Evolutionary conservation across 225 moss, liverwort and hornwort genomes (phyloP).

Genomic region (Lunularia cruciata): DNA sequence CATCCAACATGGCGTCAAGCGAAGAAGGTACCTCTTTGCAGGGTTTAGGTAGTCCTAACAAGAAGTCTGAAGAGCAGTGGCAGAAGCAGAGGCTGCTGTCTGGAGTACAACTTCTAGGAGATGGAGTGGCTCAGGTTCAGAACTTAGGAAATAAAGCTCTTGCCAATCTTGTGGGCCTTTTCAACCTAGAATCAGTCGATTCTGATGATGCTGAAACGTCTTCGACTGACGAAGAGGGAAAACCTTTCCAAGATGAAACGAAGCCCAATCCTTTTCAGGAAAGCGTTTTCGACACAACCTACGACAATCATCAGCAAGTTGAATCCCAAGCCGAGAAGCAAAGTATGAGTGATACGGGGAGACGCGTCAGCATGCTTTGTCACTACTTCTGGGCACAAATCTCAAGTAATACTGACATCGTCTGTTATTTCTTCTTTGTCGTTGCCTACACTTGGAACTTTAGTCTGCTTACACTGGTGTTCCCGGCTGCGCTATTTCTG

Average conservation of each 20-base stretch:
- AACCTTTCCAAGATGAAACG: slow-evolving; percentile 28
- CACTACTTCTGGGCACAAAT: slow-evolving; percentile 71
- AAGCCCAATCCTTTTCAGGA: slow-evolving; percentile 45
- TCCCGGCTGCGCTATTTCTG: slow-evolving; percentile 82
- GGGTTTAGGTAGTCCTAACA: slow-evolving; percentile 19
- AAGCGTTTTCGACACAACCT: slow-evolving; percentile 18
- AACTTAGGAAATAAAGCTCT: slow-evolving; percentile 85
- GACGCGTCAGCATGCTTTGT: slow-evolving; percentile 63
- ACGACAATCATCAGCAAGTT: slow-evolving; percentile 39
- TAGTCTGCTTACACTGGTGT: slow-evolving; percentile 83
- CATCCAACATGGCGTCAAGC: background rate
- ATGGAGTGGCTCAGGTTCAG: slow-evolving; percentile 87
- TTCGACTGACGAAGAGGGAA: slow-evolving; percentile 76
- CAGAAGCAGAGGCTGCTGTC: slow-evolving; percentile 64
- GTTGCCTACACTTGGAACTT: slow-evolving; percentile 94
- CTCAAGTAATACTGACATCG: slow-evolving; percentile 72
- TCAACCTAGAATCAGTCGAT: slow-evolving; percentile 80
- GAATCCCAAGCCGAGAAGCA: slow-evolving; percentile 46
- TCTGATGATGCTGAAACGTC: slow-evolving; percentile 67
- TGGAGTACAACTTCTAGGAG: slow-evolving; percentile 83
- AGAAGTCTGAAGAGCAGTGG: slow-evolving; percentile 50
- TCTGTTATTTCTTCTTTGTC: slow-evolving; percentile 97
- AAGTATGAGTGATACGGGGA: slow-evolving; percentile 66
- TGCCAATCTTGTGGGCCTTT: slow-evolving; percentile 80
- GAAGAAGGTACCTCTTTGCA: slow-evolving; percentile 6